Percentiles rank a stretch among this genome's conserved stretches.
These are phyloP conservation scores for Penicillium oxalicum DNA, from an alignment of 2,329 filamentous ascomycete species.

Conservation along the genomic window DNA sequence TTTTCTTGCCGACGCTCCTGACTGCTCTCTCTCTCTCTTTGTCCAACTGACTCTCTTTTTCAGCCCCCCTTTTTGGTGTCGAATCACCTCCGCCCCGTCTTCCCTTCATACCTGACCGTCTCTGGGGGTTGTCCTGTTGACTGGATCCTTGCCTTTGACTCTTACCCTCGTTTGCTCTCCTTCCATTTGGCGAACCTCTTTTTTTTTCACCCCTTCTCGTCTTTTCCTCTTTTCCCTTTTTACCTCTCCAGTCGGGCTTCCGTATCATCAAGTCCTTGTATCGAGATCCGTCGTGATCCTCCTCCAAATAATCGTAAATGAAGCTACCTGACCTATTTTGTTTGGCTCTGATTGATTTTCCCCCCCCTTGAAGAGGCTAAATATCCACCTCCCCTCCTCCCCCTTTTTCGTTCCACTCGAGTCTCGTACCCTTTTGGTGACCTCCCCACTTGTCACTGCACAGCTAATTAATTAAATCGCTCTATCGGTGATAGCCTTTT, in stretches of 20 bases:
- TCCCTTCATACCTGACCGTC: slow-evolving; percentile 1
- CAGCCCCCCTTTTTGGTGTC: no score
- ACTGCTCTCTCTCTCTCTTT: no score
- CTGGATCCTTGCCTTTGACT: not conserved
- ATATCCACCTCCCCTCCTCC: slow-evolving; percentile 17
- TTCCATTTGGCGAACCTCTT: no score
- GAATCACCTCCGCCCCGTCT: no score
- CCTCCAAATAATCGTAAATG: no score
- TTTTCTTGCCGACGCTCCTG: no score
- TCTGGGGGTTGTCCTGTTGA: slow-evolving; percentile 2
- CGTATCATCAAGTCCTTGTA: no score
- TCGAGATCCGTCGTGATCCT: no score
- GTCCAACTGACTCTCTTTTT: no score
- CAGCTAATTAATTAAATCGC: slow-evolving; percentile 15
- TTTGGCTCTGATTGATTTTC: slow-evolving; percentile 11
- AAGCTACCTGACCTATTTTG: slow-evolving; percentile 1
- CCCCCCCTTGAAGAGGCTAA: slow-evolving; percentile 10
- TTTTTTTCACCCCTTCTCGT: slow-evolving; percentile 24
- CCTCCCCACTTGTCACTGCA: slow-evolving; percentile 18
- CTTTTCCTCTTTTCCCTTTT: slow-evolving; percentile 17
- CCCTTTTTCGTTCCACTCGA: slow-evolving; percentile 13
- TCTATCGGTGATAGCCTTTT: slow-evolving; percentile 14
- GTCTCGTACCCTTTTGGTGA: slow-evolving; percentile 10
- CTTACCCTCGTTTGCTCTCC: not conserved
- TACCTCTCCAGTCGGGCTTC: slow-evolving; percentile 12